Evolutionary conservation across 1,284 basidiomycete genomes (phyloP).

Genomic region (Trametes polyzona): DNA sequence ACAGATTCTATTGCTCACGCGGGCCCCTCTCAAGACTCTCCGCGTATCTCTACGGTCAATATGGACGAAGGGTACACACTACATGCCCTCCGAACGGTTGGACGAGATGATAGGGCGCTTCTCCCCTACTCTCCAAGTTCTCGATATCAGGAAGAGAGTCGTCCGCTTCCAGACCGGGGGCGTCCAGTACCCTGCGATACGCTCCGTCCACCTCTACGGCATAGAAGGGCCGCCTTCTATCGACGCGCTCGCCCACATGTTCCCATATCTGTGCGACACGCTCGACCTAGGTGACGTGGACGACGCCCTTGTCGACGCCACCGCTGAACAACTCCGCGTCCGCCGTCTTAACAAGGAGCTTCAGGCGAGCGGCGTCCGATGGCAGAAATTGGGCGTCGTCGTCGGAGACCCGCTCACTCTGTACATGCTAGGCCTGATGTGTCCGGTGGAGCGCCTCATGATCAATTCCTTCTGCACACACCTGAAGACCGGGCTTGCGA

Average conservation of each 20-base stretch:
- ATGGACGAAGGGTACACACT: not conserved
- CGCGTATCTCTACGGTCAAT: not conserved
- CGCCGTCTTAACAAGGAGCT: not conserved
- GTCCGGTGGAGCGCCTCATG: not conserved
- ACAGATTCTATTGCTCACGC: not conserved
- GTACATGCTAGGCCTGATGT: not conserved
- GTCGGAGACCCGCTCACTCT: not conserved
- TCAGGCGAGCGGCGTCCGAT: not conserved
- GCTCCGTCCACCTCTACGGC: not conserved
- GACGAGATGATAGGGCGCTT: not conserved
- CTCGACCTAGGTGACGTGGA: not conserved
- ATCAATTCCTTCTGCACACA: not conserved
- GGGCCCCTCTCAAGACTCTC: not conserved
- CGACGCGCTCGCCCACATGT: slow-evolving; percentile 2
- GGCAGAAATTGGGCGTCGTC: not conserved
- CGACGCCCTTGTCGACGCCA: not conserved
- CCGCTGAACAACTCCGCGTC: not conserved
- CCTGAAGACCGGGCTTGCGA: not conserved
- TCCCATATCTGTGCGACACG: not conserved
- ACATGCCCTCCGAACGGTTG: not conserved
- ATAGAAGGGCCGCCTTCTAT: not conserved
- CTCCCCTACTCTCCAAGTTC: not conserved
- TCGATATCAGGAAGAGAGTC: not conserved
- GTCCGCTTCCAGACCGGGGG: not conserved
- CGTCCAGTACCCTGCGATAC: not conserved